A percentile compares a stretch with the other conserved stretches of the same genome.
Conservation (phyloP, 805 yeast species). For the Priceomyces medius region DNA sequence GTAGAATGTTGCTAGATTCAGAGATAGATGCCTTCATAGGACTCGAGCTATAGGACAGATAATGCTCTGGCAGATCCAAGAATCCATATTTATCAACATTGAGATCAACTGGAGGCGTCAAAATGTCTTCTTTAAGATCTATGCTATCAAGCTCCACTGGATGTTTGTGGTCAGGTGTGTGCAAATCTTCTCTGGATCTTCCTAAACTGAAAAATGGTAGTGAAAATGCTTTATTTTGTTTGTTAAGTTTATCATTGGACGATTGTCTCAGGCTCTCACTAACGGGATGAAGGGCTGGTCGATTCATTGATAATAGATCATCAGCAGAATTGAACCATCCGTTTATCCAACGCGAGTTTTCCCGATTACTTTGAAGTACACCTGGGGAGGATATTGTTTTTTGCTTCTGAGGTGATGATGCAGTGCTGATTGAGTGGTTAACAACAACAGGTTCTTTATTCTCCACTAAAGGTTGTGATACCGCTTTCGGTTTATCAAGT, state of each 20-base stretch:
- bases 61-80: constrained; percentile 19
- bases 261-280: neutral
- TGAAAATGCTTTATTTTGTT: neutral
- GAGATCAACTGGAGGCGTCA: constrained; percentile 6
- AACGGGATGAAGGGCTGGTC: neutral
- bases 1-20: neutral
- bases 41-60: neutral
- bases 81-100: constrained; percentile 53
- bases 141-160: constrained; percentile 47
- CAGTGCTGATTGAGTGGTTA: neutral
- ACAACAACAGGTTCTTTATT: neutral
- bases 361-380: neutral
- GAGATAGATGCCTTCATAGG: neutral
- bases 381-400: neutral
- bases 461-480: neutral
- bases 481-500: neutral
- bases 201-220: neutral
- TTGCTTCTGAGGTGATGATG: neutral
- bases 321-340: constrained; percentile 1
- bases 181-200: neutral
- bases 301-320: neutral
- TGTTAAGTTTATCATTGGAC: neutral
- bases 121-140: constrained; percentile 2
- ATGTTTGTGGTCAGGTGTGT: constrained; percentile 12
- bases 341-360: neutral